Conservation (phyloP, 2,329 filamentous ascomycete species). For the Talaromyces sp. region DNA sequence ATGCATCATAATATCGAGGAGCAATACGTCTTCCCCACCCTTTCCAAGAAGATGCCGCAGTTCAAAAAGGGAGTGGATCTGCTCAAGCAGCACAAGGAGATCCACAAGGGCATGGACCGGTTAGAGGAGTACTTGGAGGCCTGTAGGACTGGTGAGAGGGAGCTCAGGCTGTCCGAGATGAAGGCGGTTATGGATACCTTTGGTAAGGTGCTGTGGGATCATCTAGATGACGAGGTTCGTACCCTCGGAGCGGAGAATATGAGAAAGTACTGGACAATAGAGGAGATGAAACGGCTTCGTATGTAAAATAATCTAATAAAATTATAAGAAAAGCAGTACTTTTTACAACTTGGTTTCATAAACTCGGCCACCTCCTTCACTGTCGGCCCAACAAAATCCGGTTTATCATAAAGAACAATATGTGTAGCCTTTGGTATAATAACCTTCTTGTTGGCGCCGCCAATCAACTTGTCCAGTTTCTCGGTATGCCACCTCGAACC, state of each 20-base stretch:
- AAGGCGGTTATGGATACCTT: constrained; percentile 71
- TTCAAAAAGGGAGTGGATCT: constrained; percentile 64
- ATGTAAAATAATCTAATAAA: constrained; percentile 47
- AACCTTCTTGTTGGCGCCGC: constrained; percentile 12
- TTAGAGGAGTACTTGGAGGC: constrained; percentile 60
- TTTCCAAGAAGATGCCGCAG: constrained; percentile 73
- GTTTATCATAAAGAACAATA: constrained; percentile 15
- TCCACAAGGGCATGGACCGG: constrained; percentile 68
- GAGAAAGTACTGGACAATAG: constrained; percentile 71
- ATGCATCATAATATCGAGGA: constrained; percentile 83
- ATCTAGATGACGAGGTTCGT: constrained; percentile 79
- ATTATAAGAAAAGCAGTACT: background rate
- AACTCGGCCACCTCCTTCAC: constrained; percentile 12
- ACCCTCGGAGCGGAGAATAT: constrained; percentile 80
- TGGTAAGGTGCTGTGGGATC: constrained; percentile 71
- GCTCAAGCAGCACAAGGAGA: constrained; percentile 68
- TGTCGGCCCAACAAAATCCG: constrained; percentile 11
- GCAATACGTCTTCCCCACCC: constrained; percentile 68
- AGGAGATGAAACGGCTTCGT: constrained; percentile 66
- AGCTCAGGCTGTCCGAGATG: constrained; percentile 54
- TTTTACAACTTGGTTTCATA: constrained; percentile 9
- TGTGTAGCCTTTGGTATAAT: constrained; percentile 11
- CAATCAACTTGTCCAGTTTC: constrained; percentile 13
- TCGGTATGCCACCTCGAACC: constrained; percentile 13
- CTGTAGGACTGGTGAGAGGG: constrained; percentile 59